Conservation (phyloP, 2,329 filamentous ascomycete species). For the Blastomyces parvus region DNA sequence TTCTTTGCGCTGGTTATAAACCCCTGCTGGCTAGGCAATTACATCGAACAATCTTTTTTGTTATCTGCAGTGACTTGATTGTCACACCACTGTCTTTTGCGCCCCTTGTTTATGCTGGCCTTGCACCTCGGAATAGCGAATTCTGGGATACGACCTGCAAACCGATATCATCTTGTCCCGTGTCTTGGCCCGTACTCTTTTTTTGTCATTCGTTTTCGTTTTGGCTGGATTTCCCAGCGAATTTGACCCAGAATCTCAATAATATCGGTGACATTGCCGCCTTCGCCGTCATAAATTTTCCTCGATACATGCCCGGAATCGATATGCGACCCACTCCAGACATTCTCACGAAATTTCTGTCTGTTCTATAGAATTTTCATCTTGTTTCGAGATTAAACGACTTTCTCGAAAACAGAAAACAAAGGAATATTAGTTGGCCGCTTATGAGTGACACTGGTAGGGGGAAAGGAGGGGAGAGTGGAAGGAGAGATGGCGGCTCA, state of each 20-base stretch:
- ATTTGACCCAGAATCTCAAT: too few species aligned
- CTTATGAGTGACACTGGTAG: slow-evolving; percentile 20
- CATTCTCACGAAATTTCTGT: neutral
- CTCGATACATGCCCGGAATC: neutral
- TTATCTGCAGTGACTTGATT: neutral
- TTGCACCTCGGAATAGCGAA: neutral
- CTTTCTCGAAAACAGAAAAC: neutral
- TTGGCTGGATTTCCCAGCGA: neutral
- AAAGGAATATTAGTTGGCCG: slow-evolving; percentile 15
- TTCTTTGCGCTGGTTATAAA: neutral
- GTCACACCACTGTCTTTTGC: neutral
- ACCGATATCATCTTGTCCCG: neutral
- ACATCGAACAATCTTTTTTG: neutral
- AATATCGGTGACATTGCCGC: neutral
- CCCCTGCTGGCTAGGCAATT: neutral
- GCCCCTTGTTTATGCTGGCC: neutral
- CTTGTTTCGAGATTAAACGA: neutral
- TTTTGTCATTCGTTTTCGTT: neutral
- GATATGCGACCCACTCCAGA: neutral
- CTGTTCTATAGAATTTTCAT: neutral
- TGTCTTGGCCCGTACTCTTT: neutral
- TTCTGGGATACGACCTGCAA: neutral
- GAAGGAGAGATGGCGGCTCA: slow-evolving; percentile 23
- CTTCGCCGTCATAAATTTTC: neutral
- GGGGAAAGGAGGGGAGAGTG: slow-evolving; percentile 10